Evolutionary conservation across 805 yeast species (phyloP), one percentile per base, ranked within the genome.

Genomic region (Hanseniaspora lachancei): DNA sequence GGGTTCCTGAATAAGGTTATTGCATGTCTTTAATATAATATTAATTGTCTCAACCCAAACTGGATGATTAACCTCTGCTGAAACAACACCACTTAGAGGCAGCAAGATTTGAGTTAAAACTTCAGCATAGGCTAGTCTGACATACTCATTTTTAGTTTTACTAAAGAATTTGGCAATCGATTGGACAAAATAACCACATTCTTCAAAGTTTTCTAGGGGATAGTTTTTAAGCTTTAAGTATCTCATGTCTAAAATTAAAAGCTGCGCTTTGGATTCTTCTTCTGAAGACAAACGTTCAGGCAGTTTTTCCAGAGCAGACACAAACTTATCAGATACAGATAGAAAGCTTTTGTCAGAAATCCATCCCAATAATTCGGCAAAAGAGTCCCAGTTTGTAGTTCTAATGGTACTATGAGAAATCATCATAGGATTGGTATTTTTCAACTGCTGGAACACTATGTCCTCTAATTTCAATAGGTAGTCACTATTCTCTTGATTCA

Each of bases 51-150:
- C 86, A 0, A 83, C 81, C 99, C 98, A 93, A 1, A 84, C 80
- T 3, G 98, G 98, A 66, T 91, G 95, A 63, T 93, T 91, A 0
- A 88, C 89, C 65, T 93, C 99, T 0, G 96, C 97, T 0, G 96
- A 87, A 35, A 89, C 74, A 1, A 81, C 74, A 9, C 87, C 91
- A 0, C 97, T 95, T 24, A 93, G 67, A 0, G 97, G 95, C 42
- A 88, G 70, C 2, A 93, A 69, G 27, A 93, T 75, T 54, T 79
- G 82, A 56, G 84, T 77, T 41, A 89, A 73, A 1, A 88, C 95
- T 60, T 88, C 95, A 48, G 93, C 85, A 64, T 91, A 95, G 1
- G 95, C 89, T 57, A 78, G 73, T 36, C 81, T 74, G 1, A 91
- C 74, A 3, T 81, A 75, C 52, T 80, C 80, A 59, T 83, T 85